Percentiles rank a stretch among this genome's conserved stretches.
Conservation (phyloP, 352 stramenopile species). For the Hyaloperonospora brassicae region DNA sequence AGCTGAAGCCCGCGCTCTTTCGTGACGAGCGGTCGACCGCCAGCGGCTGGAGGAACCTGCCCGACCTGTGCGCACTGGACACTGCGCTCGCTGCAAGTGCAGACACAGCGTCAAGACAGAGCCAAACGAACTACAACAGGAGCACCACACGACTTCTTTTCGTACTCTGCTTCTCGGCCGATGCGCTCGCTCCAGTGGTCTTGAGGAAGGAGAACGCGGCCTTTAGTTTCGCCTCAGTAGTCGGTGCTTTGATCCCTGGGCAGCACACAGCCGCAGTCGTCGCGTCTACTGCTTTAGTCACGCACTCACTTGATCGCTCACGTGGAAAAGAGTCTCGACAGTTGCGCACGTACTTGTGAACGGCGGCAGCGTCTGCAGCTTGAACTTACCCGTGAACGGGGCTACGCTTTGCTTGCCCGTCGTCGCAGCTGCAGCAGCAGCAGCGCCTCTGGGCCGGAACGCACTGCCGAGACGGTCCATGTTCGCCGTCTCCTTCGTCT, state of each 20-base stretch:
- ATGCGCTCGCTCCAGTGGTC: neutral
- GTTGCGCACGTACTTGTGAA: constrained; percentile 17
- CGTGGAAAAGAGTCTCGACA: neutral
- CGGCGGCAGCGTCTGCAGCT: constrained; percentile 13
- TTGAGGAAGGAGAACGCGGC: constrained; percentile 16
- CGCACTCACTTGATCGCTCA: too few species aligned
- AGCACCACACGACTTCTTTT: neutral
- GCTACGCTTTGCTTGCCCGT: neutral
- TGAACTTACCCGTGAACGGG: constrained; percentile 20
- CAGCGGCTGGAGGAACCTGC: constrained; percentile 13
- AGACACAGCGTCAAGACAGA: neutral
- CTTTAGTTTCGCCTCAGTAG: constrained; percentile 16
- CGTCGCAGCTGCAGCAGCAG: neutral
- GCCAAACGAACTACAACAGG: neutral
- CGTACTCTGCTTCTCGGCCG: constrained; percentile 18
- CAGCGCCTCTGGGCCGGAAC: constrained; percentile 4
- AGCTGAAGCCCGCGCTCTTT: constrained; percentile 15
- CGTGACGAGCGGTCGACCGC: constrained; percentile 5
- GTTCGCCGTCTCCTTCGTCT: neutral
- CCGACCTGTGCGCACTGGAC: constrained; percentile 5
- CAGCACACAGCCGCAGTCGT: too few species aligned
- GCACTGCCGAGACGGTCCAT: constrained; percentile 17
- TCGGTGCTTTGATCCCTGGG: constrained; percentile 15
- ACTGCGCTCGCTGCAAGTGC: constrained; percentile 9
- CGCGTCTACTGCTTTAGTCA: too few species aligned